Evolutionary conservation across 208 protist genomes (phyloP).

Genomic region (Angomonas ambiguus): DNA sequence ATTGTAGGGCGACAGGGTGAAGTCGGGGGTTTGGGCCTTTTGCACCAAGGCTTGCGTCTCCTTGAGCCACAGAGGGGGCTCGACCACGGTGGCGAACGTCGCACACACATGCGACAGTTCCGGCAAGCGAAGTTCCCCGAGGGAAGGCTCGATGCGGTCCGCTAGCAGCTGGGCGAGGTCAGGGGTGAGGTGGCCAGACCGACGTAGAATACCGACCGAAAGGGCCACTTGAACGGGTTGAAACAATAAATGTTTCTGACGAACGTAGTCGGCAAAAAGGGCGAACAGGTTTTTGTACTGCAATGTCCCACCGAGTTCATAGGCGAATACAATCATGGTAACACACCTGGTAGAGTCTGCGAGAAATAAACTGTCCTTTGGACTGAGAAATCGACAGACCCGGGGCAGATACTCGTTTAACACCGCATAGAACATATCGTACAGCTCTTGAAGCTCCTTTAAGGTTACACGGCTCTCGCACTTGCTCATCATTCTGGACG

Average conservation of each 20-base stretch:
- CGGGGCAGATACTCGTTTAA: slow-evolving; percentile 65
- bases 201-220: slow-evolving; percentile 71
- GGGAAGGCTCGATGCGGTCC: slow-evolving; percentile 56
- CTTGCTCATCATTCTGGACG: slow-evolving; percentile 45
- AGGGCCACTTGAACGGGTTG: slow-evolving; percentile 78
- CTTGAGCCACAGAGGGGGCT: slow-evolving; percentile 49
- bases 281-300: slow-evolving; percentile 63
- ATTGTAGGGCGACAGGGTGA: slow-evolving; percentile 26
- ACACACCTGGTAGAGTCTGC: slow-evolving; percentile 38
- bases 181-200: slow-evolving; percentile 55
- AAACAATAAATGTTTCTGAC: slow-evolving; percentile 35
- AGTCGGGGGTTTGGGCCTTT: slow-evolving; percentile 30
- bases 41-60: slow-evolving; percentile 68
- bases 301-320: slow-evolving; percentile 65
- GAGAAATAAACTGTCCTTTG: slow-evolving; percentile 44
- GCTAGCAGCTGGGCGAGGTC: slow-evolving; percentile 44
- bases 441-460: slow-evolving; percentile 37
- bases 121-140: slow-evolving; percentile 68
- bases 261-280: slow-evolving; percentile 52
- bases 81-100: slow-evolving; percentile 54
- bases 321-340: slow-evolving; percentile 69
- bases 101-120: slow-evolving; percentile 85
- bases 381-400: slow-evolving; percentile 47
- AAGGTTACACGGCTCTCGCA: slow-evolving; percentile 38
- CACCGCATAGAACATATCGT: slow-evolving; percentile 48